Evolutionary conservation across 306 rosid genomes (phyloP), one percentile per base, ranked within the genome.

Genomic region (Gleditsia sinensis): DNA sequence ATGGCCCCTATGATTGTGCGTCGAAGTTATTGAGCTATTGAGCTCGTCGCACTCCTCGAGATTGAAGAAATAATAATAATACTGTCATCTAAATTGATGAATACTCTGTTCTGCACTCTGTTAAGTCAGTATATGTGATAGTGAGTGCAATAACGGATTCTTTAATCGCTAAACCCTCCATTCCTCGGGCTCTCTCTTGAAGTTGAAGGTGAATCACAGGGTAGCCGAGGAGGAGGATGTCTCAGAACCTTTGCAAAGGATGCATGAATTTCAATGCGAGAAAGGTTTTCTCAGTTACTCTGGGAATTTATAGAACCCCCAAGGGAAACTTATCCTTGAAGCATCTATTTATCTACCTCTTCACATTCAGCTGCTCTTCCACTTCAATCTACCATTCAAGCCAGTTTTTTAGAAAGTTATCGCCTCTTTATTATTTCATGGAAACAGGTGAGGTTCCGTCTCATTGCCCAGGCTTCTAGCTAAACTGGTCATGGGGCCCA

Each of bases 351-450:
- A 37, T 13, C 77, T 50, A 21, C 40, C 30, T 5, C 16, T 51
- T 58, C 78, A 60, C 67, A 28, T 66, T 69, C 77, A 82, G 40
- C 87, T 80, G 72, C 64, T 49, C 58, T 81, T 80, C 89, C 58
- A 43, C 20, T 36, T 68, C 74, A 74, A 83, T 34, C 87, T 78
- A 76, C 82, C 80, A 69, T 59, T 88, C 87, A 76, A 83, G 77
- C 32, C 33, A 28, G n/a, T 3, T 16, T 27, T n/a, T 53, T 51
- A 23, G 4, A 8, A 27, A 5, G 28, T 17, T 32, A 64, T 43
- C 19, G 23, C 21, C 6, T 51, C 23, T 2, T 19, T 39, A 4
- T 42, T 45, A 23, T 28, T 37, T 9, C 19, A 16, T 10, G 55
- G 9, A 19, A 4, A 36, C 28, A 5, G 19, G 49, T 10, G 32